Base-by-base conservation (phyloP, 73 alveolate genomes). In the Diophrys appendiculata region DNA sequence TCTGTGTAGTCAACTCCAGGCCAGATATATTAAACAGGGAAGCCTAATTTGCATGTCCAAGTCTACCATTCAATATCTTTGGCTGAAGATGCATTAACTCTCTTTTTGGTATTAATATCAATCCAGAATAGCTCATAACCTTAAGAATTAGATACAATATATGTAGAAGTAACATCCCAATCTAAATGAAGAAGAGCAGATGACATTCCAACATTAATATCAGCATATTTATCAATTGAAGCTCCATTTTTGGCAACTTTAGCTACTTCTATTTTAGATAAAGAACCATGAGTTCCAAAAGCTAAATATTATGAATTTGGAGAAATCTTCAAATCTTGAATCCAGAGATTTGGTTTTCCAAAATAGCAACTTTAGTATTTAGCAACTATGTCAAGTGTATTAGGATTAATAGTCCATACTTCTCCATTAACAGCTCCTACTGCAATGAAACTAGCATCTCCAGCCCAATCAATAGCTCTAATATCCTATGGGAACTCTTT, bases 1-100 rank as follows among this genome's bases (percentile, higher is more conserved):
- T 91, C 97, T 82, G 97, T 87, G 68, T 91, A 92, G 68, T 96
- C 98, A 24, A 96, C 91, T 29, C 95, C 93, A 55, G 98, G 97
- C 98, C 96, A 96, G 24, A 96, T 93, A 18, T 96, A 98, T 89
- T 96, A 90, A 31, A 96, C 99, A n/a, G 98, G 98, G 91, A 89
- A 96, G 8, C 99, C 99, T 52, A 96, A 84, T 68, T 82, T 85
- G 83, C 99, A 93, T 56, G 99, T 96, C 99, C 98, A 93, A 31
- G 98, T 78, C 43, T 77, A 68, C 96, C 98, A 95, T 68, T 95
- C 97, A 32, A 88, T 86, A 52, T 91, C 86, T 54, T 90, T 91
- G 73, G 90, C 84, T 54, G 95, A 81, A 69, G 98, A 89, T 0
- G 98, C 88, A 30, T 93, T 75, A 24, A 93, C 84, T 43, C 91